Percentiles rank a stretch among this genome's conserved stretches.
Conservation (phyloP, 2,329 filamentous ascomycete genomes). For the Aspergillus sclerotialis region DNA sequence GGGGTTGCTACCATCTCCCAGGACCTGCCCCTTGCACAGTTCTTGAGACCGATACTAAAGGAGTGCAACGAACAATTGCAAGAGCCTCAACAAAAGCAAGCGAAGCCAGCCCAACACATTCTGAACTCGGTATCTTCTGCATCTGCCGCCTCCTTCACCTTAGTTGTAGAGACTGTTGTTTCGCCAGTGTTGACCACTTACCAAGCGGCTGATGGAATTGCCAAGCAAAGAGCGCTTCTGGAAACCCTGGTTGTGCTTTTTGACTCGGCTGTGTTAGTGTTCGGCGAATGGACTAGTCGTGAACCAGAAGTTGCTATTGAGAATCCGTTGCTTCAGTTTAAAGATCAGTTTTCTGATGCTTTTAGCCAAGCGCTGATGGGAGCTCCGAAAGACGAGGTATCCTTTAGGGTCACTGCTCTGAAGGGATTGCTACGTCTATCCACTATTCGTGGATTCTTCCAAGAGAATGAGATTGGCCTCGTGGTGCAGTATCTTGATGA, state of each 20-base stretch:
- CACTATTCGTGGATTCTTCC: conserved; percentile 39
- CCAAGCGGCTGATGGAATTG: conserved; percentile 54
- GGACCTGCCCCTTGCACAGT: conserved; percentile 43
- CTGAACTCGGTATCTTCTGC: conserved; percentile 50
- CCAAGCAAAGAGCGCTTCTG: conserved; percentile 56
- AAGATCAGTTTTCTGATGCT: conserved; percentile 46
- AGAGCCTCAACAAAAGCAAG: conserved; percentile 63
- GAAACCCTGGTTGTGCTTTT: conserved; percentile 55
- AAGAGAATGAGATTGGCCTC: conserved; percentile 47
- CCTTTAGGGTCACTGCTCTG: conserved; percentile 43
- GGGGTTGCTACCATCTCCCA: conserved; percentile 32
- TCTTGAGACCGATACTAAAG: conserved; percentile 55
- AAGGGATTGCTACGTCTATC: conserved; percentile 42
- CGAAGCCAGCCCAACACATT: conserved; percentile 57
- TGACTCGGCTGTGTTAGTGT: conserved; percentile 51
- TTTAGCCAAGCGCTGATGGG: conserved; percentile 51
- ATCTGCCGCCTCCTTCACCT: conserved; percentile 48
- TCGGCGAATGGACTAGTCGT: conserved; percentile 48
- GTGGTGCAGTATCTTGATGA: conserved; percentile 54
- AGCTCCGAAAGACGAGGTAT: conserved; percentile 44
- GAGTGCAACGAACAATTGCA: conserved; percentile 63
- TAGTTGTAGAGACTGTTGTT: conserved; percentile 50
- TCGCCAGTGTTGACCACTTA: conserved; percentile 55
- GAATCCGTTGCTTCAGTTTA: conserved; percentile 42
- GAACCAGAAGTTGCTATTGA: conserved; percentile 29